These are phyloP conservation scores for Saccharomyces hybrid DNA, from an alignment of 1,139 yeast genomes.

Conservation along the genomic window DNA sequence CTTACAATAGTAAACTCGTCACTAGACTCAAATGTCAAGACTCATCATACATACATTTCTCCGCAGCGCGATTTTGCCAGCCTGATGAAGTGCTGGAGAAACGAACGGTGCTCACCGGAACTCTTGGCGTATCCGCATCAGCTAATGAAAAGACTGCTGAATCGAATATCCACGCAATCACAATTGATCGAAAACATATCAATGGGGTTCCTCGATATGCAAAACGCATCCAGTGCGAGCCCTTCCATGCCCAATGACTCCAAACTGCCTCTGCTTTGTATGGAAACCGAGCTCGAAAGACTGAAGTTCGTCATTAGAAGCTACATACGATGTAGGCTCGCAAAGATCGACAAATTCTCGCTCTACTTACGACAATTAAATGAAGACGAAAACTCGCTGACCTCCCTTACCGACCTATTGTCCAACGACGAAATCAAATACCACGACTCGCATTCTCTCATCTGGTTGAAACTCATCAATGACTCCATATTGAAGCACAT, in stretches of 20 bases:
- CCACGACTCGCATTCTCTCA: slow-evolving; percentile 55
- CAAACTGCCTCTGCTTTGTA: slow-evolving; percentile 70
- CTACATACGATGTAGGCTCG: slow-evolving; percentile 68
- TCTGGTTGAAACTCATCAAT: slow-evolving; percentile 59
- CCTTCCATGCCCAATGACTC: slow-evolving; percentile 39
- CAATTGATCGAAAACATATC: slow-evolving; percentile 60
- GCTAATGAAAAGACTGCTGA: slow-evolving; percentile 50
- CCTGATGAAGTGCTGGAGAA: slow-evolving; percentile 64
- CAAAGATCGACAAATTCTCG: slow-evolving; percentile 63
- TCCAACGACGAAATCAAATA: slow-evolving; percentile 58
- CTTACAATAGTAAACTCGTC: slow-evolving; percentile 13
- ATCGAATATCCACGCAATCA: slow-evolving; percentile 57
- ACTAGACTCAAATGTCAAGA: background rate
- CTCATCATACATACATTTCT: slow-evolving; percentile 3
- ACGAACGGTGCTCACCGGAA: slow-evolving; percentile 82
- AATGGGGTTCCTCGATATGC: slow-evolving; percentile 37
- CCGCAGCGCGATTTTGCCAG: slow-evolving; percentile 34
- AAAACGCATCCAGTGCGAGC: slow-evolving; percentile 9
- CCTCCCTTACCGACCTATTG: slow-evolving; percentile 31
- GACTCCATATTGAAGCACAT: slow-evolving; percentile 57
- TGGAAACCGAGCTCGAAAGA: slow-evolving; percentile 88
- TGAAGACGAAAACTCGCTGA: slow-evolving; percentile 7
- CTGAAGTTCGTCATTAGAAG: slow-evolving; percentile 72
- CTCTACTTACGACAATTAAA: slow-evolving; percentile 40
- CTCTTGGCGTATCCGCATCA: slow-evolving; percentile 60